These are phyloP conservation scores for Emmonsiellopsis sp. DNA, from an alignment of 2,329 filamentous ascomycete genomes.

Conservation along the genomic window DNA sequence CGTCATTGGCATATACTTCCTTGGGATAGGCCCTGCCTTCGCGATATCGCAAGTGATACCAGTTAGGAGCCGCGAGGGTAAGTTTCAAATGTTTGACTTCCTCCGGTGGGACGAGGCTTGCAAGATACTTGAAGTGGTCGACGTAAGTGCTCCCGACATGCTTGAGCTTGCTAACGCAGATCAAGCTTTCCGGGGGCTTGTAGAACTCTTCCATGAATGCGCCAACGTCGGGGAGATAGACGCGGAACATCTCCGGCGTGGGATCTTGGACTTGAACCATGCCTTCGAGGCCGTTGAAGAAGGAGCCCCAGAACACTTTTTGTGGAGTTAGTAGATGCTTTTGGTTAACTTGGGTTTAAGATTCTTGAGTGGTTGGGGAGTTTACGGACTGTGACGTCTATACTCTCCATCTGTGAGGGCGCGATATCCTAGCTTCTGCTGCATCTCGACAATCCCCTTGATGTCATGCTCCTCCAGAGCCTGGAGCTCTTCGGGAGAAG, in stretches of 20 bases:
- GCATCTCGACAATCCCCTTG: constrained; percentile 54
- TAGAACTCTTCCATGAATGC: constrained; percentile 51
- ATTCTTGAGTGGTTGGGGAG: background rate
- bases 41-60: constrained; percentile 58
- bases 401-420: constrained; percentile 64
- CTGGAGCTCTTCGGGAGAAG: constrained; percentile 47
- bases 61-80: constrained; percentile 58
- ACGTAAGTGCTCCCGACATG: constrained; percentile 49
- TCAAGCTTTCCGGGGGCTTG: constrained; percentile 48
- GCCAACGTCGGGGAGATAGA: constrained; percentile 53
- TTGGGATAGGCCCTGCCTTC: constrained; percentile 48
- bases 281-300: constrained; percentile 46
- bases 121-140: constrained; percentile 53
- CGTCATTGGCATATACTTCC: constrained; percentile 48
- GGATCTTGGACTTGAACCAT: constrained; percentile 45
- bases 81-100: constrained; percentile 59
- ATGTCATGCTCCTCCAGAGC: constrained; percentile 58
- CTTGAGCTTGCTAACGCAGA: constrained; percentile 51
- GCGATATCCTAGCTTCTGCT: constrained; percentile 54
- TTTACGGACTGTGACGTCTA: constrained; percentile 33
- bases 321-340: background rate
- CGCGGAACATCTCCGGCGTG: constrained; percentile 45
- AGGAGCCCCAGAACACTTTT: constrained; percentile 48
- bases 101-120: constrained; percentile 50
- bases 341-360: background rate